phyloP scores from a whole-genome alignment of 176 grass and related monocot species.

The Triticum monococcum region DNA sequence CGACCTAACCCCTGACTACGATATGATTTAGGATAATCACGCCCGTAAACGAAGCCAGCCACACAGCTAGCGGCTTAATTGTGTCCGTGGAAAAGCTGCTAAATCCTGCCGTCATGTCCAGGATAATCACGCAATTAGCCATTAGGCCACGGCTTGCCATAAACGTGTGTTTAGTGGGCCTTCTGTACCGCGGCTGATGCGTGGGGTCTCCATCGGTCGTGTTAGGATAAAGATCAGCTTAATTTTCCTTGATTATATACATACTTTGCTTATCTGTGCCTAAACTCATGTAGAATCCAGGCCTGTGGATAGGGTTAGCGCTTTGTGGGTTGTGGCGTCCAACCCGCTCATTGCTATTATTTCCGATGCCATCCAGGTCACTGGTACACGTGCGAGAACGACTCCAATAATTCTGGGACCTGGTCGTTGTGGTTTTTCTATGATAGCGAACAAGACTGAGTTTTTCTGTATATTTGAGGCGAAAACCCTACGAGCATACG shows the following conservation, averaged over 20 bases:
- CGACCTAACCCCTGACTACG: not conserved
- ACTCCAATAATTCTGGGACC: not conserved
- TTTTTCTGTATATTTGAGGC: not conserved
- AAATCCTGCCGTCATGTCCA: not conserved
- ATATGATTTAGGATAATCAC: slow-evolving; percentile 32
- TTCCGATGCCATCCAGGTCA: not conserved
- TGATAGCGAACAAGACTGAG: not conserved
- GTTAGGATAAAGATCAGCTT: slow-evolving; percentile 35
- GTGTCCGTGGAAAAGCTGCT: slow-evolving; percentile 30
- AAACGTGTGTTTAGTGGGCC: slow-evolving; percentile 32
- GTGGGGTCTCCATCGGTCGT: slow-evolving; percentile 2
- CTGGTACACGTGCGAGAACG: not conserved
- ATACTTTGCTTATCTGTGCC: not conserved
- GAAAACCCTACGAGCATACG: not conserved
- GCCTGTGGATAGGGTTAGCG: not conserved
- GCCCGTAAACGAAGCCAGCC: slow-evolving; percentile 25
- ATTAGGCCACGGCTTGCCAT: slow-evolving; percentile 25
- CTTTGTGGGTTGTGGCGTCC: not conserved
- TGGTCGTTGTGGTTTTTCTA: not conserved
- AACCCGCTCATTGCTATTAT: not conserved
- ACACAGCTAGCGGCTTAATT: slow-evolving; percentile 39
- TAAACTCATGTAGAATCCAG: not conserved
- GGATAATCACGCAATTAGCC: slow-evolving; percentile 34
- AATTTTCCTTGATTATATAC: not conserved
- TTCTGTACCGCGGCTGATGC: not conserved